Evolutionary conservation across 306 rosid genomes (phyloP).

Genomic region (Ammopiptanthus mongolicus): DNA sequence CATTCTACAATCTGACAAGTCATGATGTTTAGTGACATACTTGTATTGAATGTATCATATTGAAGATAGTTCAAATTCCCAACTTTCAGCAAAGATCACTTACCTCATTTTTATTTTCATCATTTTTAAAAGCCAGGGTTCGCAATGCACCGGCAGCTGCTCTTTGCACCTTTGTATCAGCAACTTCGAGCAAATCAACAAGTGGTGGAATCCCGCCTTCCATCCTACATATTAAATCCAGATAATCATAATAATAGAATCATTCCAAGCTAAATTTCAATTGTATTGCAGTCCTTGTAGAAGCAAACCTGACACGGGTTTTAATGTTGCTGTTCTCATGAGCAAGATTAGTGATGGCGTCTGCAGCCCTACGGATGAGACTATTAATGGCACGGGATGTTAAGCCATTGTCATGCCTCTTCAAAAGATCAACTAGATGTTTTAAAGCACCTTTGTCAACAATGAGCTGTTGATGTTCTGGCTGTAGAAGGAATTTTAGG

Average conservation of each 20-base stretch:
- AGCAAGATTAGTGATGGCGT: slow-evolving; percentile 88
- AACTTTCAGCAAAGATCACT: slow-evolving; percentile 1
- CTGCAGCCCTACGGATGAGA: slow-evolving; percentile 89
- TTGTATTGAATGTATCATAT: neutral
- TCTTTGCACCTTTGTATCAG: slow-evolving; percentile 86
- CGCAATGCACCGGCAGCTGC: slow-evolving; percentile 93
- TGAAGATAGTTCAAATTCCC: neutral
- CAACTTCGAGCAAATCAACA: slow-evolving; percentile 76
- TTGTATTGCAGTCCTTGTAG: neutral
- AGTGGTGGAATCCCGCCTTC: slow-evolving; percentile 94
- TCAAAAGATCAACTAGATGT: slow-evolving; percentile 67
- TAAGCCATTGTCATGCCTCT: slow-evolving; percentile 51
- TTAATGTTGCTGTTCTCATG: slow-evolving; percentile 84
- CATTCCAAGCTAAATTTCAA: neutral
- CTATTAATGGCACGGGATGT: slow-evolving; percentile 68
- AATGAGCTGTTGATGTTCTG: slow-evolving; percentile 86
- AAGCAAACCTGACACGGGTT: slow-evolving; percentile 75
- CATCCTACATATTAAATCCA: slow-evolving; percentile 44
- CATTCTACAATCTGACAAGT: slow-evolving; percentile 78
- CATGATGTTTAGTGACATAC: slow-evolving; percentile 9
- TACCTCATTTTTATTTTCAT: slow-evolving; percentile 86
- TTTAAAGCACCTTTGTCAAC: slow-evolving; percentile 76
- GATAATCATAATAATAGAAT: slow-evolving; percentile 7
- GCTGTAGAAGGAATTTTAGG: slow-evolving; percentile 49
- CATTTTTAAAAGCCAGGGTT: slow-evolving; percentile 80